These are phyloP conservation scores for Ceratobasidium theobromae DNA, from an alignment of 1,284 basidiomycete species.

Conservation along the genomic window DNA sequence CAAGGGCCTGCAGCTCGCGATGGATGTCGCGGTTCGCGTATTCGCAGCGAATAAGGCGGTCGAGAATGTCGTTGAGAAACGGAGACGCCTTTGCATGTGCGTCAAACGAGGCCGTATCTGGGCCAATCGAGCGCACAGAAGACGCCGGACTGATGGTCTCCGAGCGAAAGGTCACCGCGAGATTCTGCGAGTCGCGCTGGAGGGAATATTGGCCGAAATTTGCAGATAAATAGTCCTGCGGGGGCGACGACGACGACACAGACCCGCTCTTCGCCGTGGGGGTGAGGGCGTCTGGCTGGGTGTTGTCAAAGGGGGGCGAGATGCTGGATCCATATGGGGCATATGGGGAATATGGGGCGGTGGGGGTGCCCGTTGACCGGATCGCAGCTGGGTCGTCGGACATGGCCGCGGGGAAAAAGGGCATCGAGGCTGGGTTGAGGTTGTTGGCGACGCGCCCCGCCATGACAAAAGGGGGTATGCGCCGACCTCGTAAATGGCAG, in stretches of 20 bases:
- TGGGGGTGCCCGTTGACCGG: not conserved
- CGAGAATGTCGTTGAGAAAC: conserved; percentile 71
- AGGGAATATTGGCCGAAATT: conserved; percentile 14
- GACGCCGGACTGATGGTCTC: conserved; percentile 32
- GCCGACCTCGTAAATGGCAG: no score
- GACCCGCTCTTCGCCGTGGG: conserved; percentile 19
- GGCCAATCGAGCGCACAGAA: conserved; percentile 56
- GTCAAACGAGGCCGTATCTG: conserved; percentile 70
- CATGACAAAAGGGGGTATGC: not conserved
- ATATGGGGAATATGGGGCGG: conserved; percentile 10
- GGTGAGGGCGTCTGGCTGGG: not conserved
- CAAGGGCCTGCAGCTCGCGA: conserved; percentile 69
- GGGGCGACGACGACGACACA: conserved; percentile 18
- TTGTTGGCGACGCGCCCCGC: conserved; percentile 23
- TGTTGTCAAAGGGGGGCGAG: not conserved
- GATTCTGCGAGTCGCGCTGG: no score
- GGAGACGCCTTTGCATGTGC: conserved; percentile 71
- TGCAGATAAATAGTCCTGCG: conserved; percentile 18
- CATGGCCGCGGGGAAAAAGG: conserved; percentile 55
- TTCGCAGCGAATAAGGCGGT: conserved; percentile 73
- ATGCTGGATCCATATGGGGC: conserved; percentile 3
- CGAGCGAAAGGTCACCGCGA: conserved; percentile 5
- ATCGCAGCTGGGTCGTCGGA: not conserved
- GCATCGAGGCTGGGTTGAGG: conserved; percentile 75
- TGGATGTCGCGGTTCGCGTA: conserved; percentile 69